phyloP scores from a whole-genome alignment of 495 filamentous ascomycete genomes.

The Echria macrotheca region DNA sequence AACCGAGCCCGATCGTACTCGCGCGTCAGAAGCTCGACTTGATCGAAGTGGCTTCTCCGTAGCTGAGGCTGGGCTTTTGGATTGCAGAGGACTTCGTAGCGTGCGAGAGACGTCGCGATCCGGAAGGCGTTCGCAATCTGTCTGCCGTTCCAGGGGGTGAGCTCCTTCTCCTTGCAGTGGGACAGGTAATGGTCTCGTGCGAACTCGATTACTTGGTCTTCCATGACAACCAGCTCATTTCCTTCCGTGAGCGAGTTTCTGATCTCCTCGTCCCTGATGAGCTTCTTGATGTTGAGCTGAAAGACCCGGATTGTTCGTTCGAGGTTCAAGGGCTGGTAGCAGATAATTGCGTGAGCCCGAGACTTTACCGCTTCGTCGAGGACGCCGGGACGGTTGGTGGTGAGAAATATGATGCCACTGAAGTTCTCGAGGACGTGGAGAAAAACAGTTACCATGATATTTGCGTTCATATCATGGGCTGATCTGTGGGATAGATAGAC shows the following conservation, averaged over 20 bases:
- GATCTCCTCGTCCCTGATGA: not conserved
- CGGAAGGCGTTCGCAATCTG: constrained; percentile 2
- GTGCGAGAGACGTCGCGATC: not conserved
- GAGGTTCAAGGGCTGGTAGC: not conserved
- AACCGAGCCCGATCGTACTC: not conserved
- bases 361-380: constrained; percentile 2
- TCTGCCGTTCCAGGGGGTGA: not conserved
- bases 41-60: not conserved
- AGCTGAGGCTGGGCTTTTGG: not conserved
- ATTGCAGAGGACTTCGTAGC: not conserved
- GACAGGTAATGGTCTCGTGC: not conserved
- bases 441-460: not conserved
- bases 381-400: not conserved
- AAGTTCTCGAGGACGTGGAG: not conserved
- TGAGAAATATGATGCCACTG: not conserved
- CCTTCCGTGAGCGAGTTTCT: not conserved
- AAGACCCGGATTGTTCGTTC: not conserved
- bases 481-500: not conserved
- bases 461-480: not conserved
- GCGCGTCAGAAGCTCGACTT: not conserved
- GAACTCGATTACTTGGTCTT: not conserved
- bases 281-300: not conserved
- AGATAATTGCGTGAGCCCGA: not conserved
- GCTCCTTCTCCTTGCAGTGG: not conserved
- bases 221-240: not conserved